Evolutionary conservation across 179 eudicot species (phyloP).

Genomic region (Silene noctiflora): DNA sequence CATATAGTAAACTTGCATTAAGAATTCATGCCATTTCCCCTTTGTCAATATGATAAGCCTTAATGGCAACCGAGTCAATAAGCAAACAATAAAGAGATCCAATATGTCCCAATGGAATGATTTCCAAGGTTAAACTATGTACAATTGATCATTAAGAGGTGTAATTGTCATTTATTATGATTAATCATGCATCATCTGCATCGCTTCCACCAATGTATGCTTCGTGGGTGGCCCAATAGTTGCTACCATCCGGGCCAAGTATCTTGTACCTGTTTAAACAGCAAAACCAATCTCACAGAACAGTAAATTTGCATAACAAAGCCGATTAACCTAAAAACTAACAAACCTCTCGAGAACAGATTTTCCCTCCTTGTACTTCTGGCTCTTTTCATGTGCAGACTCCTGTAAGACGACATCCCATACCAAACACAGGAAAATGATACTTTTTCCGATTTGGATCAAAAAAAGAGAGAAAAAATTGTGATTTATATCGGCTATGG

Average conservation of each 20-base stretch:
- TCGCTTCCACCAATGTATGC: slow-evolving; percentile 73
- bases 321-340: neutral
- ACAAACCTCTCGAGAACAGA: slow-evolving; percentile 86
- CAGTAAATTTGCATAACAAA: neutral
- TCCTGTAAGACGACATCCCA: slow-evolving; percentile 56
- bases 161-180: slow-evolving; percentile 23
- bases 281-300: slow-evolving; percentile 13
- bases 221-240: slow-evolving; percentile 62
- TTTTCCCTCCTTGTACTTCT: slow-evolving; percentile 97
- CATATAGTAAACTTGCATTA: too few species aligned
- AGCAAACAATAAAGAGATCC: slow-evolving; percentile 25
- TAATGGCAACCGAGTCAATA: neutral
- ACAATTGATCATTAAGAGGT: slow-evolving; percentile 32
- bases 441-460: too few species aligned
- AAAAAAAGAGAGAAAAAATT: too few species aligned
- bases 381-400: slow-evolving; percentile 27
- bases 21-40: too few species aligned
- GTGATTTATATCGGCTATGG: neutral
- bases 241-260: slow-evolving; percentile 78
- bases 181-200: slow-evolving; percentile 65
- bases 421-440: neutral
- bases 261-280: slow-evolving; percentile 59
- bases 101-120: slow-evolving; percentile 29
- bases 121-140: slow-evolving; percentile 29
- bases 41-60: too few species aligned